Evolutionary conservation across 208 protist species (phyloP).

Genomic region (Crithidia sp.): DNA sequence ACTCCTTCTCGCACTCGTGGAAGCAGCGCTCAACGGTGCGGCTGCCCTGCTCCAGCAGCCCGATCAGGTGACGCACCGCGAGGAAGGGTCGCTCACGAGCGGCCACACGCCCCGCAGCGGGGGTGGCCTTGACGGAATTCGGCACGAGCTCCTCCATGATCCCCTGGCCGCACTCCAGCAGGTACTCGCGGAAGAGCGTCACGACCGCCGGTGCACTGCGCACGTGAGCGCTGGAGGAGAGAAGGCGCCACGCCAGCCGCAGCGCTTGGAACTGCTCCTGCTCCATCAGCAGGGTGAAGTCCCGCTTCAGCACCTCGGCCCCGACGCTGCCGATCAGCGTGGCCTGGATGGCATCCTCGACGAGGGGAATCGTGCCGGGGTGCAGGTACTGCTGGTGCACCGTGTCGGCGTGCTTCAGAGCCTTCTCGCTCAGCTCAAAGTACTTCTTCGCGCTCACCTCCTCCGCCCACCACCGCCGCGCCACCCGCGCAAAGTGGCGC

Average conservation of each 20-base stretch:
- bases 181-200: conserved; percentile 44
- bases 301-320: conserved; percentile 43
- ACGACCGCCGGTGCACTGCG: conserved; percentile 18
- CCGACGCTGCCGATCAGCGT: conserved; percentile 45
- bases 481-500: conserved; percentile 40
- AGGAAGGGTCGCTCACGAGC: conserved; percentile 40
- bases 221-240: conserved; percentile 39
- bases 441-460: conserved; percentile 33
- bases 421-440: conserved; percentile 43
- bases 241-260: conserved; percentile 45
- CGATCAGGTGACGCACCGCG: conserved; percentile 81
- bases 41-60: conserved; percentile 77
- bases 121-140: conserved; percentile 19
- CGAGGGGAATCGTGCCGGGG: conserved; percentile 34
- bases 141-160: conserved; percentile 39
- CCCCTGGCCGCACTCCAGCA: conserved; percentile 55
- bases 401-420: conserved; percentile 37
- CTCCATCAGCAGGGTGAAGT: conserved; percentile 44
- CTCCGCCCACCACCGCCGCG: conserved; percentile 35
- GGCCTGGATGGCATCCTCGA: conserved; percentile 54
- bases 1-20: conserved; percentile 50
- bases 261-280: conserved; percentile 38
- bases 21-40: conserved; percentile 55
- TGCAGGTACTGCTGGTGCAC: conserved; percentile 51
- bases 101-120: conserved; percentile 11